Conservation (phyloP, 495 filamentous ascomycete genomes). For the Podospora australis region DNA sequence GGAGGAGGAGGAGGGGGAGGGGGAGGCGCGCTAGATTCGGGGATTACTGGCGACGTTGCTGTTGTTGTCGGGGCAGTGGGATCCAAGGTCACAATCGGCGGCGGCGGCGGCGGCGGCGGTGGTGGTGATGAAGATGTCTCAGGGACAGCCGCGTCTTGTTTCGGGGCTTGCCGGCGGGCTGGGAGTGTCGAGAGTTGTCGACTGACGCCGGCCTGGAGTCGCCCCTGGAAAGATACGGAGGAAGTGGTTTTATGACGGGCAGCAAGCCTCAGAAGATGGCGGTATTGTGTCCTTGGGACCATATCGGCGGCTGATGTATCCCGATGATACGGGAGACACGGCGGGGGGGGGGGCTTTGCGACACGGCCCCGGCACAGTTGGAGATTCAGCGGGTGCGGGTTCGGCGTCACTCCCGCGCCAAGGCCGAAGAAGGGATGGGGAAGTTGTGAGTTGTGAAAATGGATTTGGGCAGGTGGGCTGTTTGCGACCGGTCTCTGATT, state of each 20-base stretch:
- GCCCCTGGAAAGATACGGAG: too few relatives aligned
- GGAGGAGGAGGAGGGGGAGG: not conserved
- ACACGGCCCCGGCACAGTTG: not conserved
- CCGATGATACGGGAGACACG: not conserved
- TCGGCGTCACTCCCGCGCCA: not conserved
- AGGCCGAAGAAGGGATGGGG: not conserved
- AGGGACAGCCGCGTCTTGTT: not conserved
- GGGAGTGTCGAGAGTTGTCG: constrained; percentile 3
- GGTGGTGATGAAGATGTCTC: not conserved
- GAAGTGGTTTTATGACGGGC: constrained; percentile 4
- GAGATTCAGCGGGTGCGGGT: not conserved
- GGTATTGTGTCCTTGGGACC: constrained; percentile 9
- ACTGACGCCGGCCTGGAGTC: not conserved
- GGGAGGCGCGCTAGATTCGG: not conserved
- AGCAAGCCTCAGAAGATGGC: constrained; percentile 7
- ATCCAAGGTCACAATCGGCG: not conserved
- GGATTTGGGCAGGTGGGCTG: too few relatives aligned
- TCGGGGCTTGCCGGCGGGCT: not conserved
- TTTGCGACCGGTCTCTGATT: not conserved
- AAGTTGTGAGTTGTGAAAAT: too few relatives aligned
- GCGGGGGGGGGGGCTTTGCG: not conserved
- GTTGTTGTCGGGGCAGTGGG: not conserved
- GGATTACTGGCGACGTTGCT: not conserved
- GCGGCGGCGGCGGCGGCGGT: not conserved
- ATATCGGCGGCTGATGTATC: not conserved